Conservation (phyloP, 2,329 filamentous ascomycete genomes). For the Bipolaris bicolor region DNA sequence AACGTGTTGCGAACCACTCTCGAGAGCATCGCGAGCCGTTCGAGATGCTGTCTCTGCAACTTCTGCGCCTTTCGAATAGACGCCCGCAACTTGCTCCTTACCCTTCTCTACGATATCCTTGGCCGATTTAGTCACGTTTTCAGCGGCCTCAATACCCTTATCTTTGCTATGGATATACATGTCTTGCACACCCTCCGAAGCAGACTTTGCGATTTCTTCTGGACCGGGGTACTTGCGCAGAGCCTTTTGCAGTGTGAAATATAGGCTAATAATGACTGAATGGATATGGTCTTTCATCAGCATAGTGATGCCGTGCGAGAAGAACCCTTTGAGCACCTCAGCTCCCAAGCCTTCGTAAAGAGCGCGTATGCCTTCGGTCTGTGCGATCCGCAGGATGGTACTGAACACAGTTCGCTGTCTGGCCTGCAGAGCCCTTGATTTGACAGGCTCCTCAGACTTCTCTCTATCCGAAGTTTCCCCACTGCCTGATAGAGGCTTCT, state of each 20-base stretch:
- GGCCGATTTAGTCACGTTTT: slow-evolving; percentile 32
- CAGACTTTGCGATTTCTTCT: slow-evolving; percentile 47
- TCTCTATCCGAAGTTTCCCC: slow-evolving; percentile 39
- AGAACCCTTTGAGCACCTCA: slow-evolving; percentile 82
- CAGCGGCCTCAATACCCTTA: slow-evolving; percentile 35
- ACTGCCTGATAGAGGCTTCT: slow-evolving; percentile 37
- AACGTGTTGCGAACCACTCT: slow-evolving; percentile 18
- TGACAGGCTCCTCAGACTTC: slow-evolving; percentile 30
- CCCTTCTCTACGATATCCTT: slow-evolving; percentile 39
- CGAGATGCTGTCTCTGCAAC: slow-evolving; percentile 14
- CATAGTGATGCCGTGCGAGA: slow-evolving; percentile 87
- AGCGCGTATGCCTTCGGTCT: slow-evolving; percentile 69
- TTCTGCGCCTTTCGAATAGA: slow-evolving; percentile 17
- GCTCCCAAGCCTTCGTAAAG: slow-evolving; percentile 78
- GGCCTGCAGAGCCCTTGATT: slow-evolving; percentile 31
- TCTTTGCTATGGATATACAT: slow-evolving; percentile 44
- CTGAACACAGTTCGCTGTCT: slow-evolving; percentile 64
- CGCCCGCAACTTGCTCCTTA: slow-evolving; percentile 28
- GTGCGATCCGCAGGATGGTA: slow-evolving; percentile 63
- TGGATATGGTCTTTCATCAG: slow-evolving; percentile 81
- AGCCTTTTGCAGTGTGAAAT: slow-evolving; percentile 67
- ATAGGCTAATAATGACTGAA: slow-evolving; percentile 71
- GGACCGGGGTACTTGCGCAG: slow-evolving; percentile 51
- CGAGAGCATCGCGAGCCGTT: slow-evolving; percentile 21
- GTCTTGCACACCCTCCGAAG: slow-evolving; percentile 37